Conservation (phyloP, 2,329 filamentous ascomycete species). For the Colletotrichum tabaci region DNA sequence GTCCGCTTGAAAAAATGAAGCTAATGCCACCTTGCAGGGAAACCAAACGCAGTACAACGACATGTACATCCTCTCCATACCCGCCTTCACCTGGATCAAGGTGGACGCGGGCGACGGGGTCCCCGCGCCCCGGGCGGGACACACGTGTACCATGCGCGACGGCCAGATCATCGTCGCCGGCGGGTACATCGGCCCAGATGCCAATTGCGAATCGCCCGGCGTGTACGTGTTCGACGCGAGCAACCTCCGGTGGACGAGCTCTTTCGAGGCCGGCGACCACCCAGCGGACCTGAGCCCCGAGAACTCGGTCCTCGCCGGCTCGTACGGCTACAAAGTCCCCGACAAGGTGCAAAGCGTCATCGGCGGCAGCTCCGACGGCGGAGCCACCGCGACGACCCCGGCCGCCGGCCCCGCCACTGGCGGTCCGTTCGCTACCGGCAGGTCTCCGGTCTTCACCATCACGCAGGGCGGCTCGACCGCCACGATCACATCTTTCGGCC, state of each 20-base stretch:
- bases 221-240: conserved; percentile 83
- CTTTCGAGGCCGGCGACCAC: conserved; percentile 72
- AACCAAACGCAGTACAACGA: conserved; percentile 75
- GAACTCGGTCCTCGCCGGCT: conserved; percentile 67
- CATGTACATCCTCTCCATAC: conserved; percentile 82
- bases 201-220: conserved; percentile 76
- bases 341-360: conserved; percentile 73
- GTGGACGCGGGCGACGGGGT: conserved; percentile 66
- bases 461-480: conserved; percentile 65
- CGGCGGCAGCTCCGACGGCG: conserved; percentile 72
- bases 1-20: background rate
- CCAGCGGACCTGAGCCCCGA: conserved; percentile 63
- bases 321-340: conserved; percentile 78
- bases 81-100: conserved; percentile 81
- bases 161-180: conserved; percentile 80
- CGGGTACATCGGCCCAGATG: conserved; percentile 74
- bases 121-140: conserved; percentile 76
- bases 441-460: conserved; percentile 78
- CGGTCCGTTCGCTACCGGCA: conserved; percentile 80
- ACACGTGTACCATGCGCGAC: conserved; percentile 79
- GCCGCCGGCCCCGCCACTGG: conserved; percentile 73
- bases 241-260: conserved; percentile 72
- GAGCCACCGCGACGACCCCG: conserved; percentile 77
- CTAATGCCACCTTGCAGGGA: conserved; percentile 48
- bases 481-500: conserved; percentile 55